Conservation (phyloP, 2,329 filamentous ascomycete species). For the Botrytis byssoidea region DNA sequence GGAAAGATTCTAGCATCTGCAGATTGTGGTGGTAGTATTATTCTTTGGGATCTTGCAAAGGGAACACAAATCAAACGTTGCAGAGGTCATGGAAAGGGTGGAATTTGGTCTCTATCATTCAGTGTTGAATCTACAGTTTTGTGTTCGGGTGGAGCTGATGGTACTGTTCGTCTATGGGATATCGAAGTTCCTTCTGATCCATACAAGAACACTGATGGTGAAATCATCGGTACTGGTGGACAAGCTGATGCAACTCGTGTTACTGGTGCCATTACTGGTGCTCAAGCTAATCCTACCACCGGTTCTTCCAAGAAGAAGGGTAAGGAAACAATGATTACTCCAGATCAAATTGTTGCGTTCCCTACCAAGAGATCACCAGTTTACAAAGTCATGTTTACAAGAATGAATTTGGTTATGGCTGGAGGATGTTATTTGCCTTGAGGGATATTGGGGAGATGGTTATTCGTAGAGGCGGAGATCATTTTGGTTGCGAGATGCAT, state of each 20-base stretch:
- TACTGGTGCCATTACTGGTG: conserved; percentile 35
- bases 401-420: conserved; percentile 91
- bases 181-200: conserved; percentile 70
- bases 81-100: conserved; percentile 88
- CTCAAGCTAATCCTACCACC: conserved; percentile 37
- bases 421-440: conserved; percentile 61
- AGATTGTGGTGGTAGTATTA: conserved; percentile 83
- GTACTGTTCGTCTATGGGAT: conserved; percentile 93
- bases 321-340: conserved; percentile 86
- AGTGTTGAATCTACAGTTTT: conserved; percentile 89
- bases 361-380: conserved; percentile 95
- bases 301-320: conserved; percentile 65
- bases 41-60: conserved; percentile 90
- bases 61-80: conserved; percentile 87
- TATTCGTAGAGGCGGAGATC: neutral
- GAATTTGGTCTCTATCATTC: conserved; percentile 91
- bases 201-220: conserved; percentile 51
- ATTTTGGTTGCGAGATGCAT: neutral
- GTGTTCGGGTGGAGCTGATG: conserved; percentile 86
- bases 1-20: conserved; percentile 90
- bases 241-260: conserved; percentile 53
- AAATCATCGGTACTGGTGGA: conserved; percentile 42
- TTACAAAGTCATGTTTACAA: conserved; percentile 87
- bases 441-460: neutral
- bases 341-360: conserved; percentile 93